A percentile compares a stretch with the other conserved stretches of the same genome.
Conservation (phyloP, 495 filamentous ascomycete species). For the Lophiostoma macrostomum region DNA sequence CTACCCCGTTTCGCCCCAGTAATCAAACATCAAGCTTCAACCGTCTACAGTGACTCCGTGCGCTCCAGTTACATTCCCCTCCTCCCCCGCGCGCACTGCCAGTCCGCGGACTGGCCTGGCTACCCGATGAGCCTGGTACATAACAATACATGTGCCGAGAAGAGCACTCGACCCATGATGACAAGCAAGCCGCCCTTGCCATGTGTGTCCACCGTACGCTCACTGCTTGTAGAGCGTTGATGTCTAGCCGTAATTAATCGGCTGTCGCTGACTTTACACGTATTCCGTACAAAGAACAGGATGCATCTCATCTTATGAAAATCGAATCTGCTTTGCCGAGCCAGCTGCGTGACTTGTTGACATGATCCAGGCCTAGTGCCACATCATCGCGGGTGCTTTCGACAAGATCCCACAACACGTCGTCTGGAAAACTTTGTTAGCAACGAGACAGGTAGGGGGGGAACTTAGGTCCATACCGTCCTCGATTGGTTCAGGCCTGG, state of each 20-base stretch:
- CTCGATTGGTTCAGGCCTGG: constrained; percentile 74
- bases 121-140: too few relatives aligned
- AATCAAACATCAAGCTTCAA: neutral
- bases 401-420: constrained; percentile 73
- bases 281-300: neutral
- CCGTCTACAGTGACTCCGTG: neutral
- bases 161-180: too few relatives aligned
- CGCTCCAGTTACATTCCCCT: neutral
- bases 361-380: constrained; percentile 82
- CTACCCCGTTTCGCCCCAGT: neutral
- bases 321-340: constrained; percentile 62
- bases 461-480: constrained; percentile 66
- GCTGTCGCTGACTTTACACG: too few relatives aligned
- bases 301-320: constrained; percentile 56
- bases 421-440: constrained; percentile 53
- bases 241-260: too few relatives aligned
- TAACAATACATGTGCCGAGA: too few relatives aligned
- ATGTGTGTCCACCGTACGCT: constrained; percentile 5
- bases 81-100: neutral
- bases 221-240: neutral
- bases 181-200: constrained; percentile 6
- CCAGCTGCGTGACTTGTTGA: constrained; percentile 64
- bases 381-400: constrained; percentile 65
- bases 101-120: neutral
- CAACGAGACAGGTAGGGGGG: neutral